Evolutionary conservation across 345 rosid species (phyloP).

Genomic region (Conringia planisiliqua): DNA sequence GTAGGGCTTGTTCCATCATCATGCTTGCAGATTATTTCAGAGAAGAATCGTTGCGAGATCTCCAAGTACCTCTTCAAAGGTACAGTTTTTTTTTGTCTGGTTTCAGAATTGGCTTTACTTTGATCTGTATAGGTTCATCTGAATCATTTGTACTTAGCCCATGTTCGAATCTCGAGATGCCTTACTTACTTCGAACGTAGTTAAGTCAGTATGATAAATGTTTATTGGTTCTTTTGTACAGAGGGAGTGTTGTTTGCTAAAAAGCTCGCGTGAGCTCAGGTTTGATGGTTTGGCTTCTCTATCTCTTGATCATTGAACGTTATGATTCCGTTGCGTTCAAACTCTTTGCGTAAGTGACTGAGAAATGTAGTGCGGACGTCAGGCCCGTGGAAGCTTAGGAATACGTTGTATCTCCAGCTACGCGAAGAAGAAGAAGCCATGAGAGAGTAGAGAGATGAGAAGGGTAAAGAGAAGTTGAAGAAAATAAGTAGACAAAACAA

Average conservation of each 20-base stretch:
- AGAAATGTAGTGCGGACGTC: neutral
- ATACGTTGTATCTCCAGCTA: neutral
- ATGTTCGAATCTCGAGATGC: no score
- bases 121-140: no score
- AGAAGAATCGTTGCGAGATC: constrained; percentile 86
- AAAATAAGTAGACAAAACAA: neutral
- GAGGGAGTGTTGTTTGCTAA: no score
- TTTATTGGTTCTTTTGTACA: no score
- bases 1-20: no score
- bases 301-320: no score
- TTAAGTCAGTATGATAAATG: no score
- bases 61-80: constrained; percentile 94
- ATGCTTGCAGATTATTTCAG: constrained; percentile 59
- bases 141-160: no score
- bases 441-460: neutral
- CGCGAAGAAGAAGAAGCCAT: neutral
- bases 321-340: neutral
- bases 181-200: no score
- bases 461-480: neutral
- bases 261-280: neutral
- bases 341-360: neutral
- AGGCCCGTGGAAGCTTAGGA: neutral
- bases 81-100: neutral
- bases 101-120: no score
- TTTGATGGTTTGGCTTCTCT: neutral